Base-by-base conservation (phyloP, 805 yeast species). In the Cyberlindnera samutprakarnensis region DNA sequence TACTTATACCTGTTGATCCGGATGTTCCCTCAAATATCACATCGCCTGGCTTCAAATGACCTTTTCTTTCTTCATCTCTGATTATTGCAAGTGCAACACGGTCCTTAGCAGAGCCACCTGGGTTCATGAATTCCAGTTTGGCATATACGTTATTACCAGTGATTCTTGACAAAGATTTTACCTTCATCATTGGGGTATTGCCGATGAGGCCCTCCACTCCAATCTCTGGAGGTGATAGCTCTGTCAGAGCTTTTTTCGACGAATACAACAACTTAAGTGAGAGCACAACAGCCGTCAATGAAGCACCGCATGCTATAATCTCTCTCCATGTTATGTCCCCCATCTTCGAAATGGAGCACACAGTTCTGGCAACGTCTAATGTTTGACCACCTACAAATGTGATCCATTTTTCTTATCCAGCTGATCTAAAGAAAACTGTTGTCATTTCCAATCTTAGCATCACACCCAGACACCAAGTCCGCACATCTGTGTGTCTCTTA, bases 41-140 rank as follows among this genome's bases (percentile, higher is more conserved):
- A 47, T 85, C 92, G 2, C 83, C 86, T 32, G 66, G 57, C 5
- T 61, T 52, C 24, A 88, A 54, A 6, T 62, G 49, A 1, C 92
- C 92, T 28, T 47, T 30, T 5, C 44, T 34, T 50, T 85, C 95
- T 35, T 81, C 82, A 15, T 73, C 72, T 35, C 72, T 62, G 13
- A 90, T 80, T 27, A 90, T 80, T 4, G 92, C 85, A 14, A 83
- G 59, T 0, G 97, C 97, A 14, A 92, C 95, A 27, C 98, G 64
- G 53, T 90, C 98, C 46, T 90, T 90, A 5, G 97, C 95, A 31
- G 94, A 81, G 0, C 97, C 97, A 1, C 90, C 98, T 0, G 97
- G 96, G 49, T 90, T 92, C 40, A 68, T 56, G 33, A 85, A 61
- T 54, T 90, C 98, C 39, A 88, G 53, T 49, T 90, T 90, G 23